Evolutionary conservation across 306 rosid species (phyloP).

Genomic region (Cucurbita maxima): DNA sequence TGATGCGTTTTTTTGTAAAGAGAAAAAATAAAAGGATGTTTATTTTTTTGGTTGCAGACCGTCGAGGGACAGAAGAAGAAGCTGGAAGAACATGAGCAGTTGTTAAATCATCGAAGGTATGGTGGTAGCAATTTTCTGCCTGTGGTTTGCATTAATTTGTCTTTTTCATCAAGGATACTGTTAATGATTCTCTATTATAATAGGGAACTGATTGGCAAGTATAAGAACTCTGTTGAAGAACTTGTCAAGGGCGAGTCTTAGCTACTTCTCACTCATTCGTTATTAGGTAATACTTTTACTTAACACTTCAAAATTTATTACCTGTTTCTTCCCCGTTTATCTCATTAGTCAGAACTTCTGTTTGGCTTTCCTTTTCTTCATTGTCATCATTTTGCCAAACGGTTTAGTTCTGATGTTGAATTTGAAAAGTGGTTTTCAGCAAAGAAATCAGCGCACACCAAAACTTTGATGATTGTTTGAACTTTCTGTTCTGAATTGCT

Average conservation of each 20-base stretch:
- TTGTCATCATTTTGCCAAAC: neutral
- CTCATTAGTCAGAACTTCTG: neutral
- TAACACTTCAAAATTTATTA: neutral
- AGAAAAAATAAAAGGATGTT: no score
- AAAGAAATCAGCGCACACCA: neutral
- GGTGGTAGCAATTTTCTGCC: slow-evolving; percentile 1
- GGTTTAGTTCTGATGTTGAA: neutral
- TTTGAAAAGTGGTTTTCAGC: neutral
- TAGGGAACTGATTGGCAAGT: slow-evolving; percentile 65
- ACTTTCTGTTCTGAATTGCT: neutral
- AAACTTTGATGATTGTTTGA: neutral
- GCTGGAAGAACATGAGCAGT: slow-evolving; percentile 64
- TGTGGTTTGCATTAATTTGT: slow-evolving; percentile 3
- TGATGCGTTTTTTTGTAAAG: no score
- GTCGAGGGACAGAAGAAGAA: slow-evolving; percentile 84
- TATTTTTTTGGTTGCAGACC: slow-evolving; percentile 38
- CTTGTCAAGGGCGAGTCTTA: slow-evolving; percentile 56
- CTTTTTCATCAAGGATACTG: slow-evolving; percentile 1
- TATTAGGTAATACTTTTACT: neutral
- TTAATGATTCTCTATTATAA: neutral
- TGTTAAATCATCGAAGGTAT: slow-evolving; percentile 62
- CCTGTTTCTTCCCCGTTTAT: neutral
- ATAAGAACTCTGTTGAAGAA: slow-evolving; percentile 54
- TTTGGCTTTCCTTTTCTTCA: neutral
- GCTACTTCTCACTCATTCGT: slow-evolving; percentile 2